Base-by-base conservation (phyloP, 495 filamentous ascomycete species). In the Rusavskia elegans region DNA sequence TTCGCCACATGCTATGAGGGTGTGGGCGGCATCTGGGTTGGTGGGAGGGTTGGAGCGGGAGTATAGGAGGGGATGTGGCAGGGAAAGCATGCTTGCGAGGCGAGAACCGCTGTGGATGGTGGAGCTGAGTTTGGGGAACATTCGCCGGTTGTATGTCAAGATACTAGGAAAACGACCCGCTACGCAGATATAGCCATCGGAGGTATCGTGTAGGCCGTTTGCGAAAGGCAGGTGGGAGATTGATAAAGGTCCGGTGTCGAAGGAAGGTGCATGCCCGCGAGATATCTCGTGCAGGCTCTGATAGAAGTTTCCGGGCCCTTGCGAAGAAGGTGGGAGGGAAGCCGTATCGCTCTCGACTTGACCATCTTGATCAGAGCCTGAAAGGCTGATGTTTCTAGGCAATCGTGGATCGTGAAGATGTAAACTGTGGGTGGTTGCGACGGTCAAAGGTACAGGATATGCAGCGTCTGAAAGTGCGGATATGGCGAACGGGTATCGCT, bases 121-220 rank as follows among this genome's bases (percentile, higher is more conserved):
- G 14, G 77, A 81, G 49, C 76, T 74, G 13, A 96, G 72, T 8
- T 77, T 78, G 13, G 89, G 87, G 63, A 95, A 95, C 65, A 77
- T 87, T 41, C 89, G 81, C 19, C 88, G 78, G 60, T 95, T 88
- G 64, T 95, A 96, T 57, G 83, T 83, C 5, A 97, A 69, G 56
- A 96, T 87, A 64, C 81, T 89, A 11, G 87, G 84, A 64, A 96
- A 97, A 25, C 90, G 81, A 11, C 90, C 90, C 0, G 84, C 89
- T 32, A 97, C 80, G 69, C 83, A 86, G 41, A 89, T 82, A 30
- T 82, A 75, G 29, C 78, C 75, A 29, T 80, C 79, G 20, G 73
- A 63, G 50, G 70, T 62, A 50, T 67, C 71, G 16, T 65, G 61
- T n/a, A 67, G 59, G 0, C 68, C 72, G 16, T 14, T 16, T 4